phyloP scores from a whole-genome alignment of 2,329 filamentous ascomycete species.

The Colletotrichum chlorophyti region DNA sequence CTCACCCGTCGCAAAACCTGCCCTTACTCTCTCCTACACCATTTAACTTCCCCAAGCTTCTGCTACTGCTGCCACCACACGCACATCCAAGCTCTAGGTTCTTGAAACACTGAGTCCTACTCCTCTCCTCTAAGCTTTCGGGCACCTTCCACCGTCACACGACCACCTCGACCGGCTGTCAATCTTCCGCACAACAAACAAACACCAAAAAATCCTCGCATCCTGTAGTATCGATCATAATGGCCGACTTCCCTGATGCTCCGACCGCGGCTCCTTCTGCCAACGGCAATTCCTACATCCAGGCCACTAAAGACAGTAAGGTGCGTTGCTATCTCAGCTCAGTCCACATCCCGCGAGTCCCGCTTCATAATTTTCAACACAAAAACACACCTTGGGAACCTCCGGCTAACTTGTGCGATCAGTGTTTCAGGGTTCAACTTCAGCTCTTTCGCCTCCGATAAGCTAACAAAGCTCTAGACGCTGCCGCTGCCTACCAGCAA shows the following conservation, averaged over 20 bases:
- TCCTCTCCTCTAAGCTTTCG: conserved; percentile 14
- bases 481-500: conserved; percentile 54
- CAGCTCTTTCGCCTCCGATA: conserved; percentile 30
- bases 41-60: not conserved
- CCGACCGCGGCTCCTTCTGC: conserved; percentile 40
- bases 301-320: conserved; percentile 61
- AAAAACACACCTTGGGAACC: conserved; percentile 2
- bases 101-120: conserved; percentile 21
- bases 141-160: conserved; percentile 23
- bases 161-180: conserved; percentile 11
- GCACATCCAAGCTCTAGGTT: conserved; percentile 11
- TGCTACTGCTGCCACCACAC: not conserved
- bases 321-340: conserved; percentile 42
- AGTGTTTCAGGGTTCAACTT: conserved; percentile 41
- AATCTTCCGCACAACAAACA: conserved; percentile 20
- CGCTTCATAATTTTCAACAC: not conserved
- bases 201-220: conserved; percentile 32
- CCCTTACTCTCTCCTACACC: conserved; percentile 11
- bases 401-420: conserved; percentile 38
- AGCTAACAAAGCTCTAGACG: conserved; percentile 50
- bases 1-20: conserved; percentile 19
- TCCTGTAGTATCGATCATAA: conserved; percentile 37
- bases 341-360: conserved; percentile 1
- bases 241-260: conserved; percentile 50
- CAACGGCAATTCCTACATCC: conserved; percentile 54